Evolutionary conservation across 805 yeast genomes (phyloP).

Genomic region (Clavispora vitiphila): DNA sequence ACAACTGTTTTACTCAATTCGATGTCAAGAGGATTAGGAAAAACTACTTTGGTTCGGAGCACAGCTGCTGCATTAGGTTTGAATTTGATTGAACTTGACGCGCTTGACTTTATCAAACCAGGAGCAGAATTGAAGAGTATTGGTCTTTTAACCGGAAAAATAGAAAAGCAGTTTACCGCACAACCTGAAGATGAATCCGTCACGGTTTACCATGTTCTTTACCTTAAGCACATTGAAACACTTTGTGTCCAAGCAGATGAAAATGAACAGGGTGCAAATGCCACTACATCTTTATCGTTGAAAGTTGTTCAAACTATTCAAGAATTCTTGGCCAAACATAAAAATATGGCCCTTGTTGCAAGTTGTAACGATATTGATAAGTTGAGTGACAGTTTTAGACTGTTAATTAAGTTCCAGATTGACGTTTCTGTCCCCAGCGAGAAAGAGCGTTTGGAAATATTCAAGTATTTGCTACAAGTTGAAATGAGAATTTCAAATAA

Average conservation of each 20-base stretch:
- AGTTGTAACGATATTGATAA: slow-evolving; percentile 71
- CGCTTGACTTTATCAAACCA: slow-evolving; percentile 58
- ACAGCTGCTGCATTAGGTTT: slow-evolving; percentile 57
- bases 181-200: slow-evolving; percentile 35
- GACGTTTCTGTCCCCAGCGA: slow-evolving; percentile 76
- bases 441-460: slow-evolving; percentile 60
- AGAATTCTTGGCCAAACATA: slow-evolving; percentile 43
- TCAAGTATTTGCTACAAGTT: slow-evolving; percentile 41
- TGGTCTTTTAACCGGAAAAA: slow-evolving; percentile 70
- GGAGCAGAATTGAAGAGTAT: slow-evolving; percentile 75
- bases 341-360: slow-evolving; percentile 47
- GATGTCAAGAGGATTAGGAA: slow-evolving; percentile 73
- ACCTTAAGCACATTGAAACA: slow-evolving; percentile 69
- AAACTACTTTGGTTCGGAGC: slow-evolving; percentile 55
- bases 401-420: slow-evolving; percentile 71
- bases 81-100: slow-evolving; percentile 64
- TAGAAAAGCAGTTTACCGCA: slow-evolving; percentile 45
- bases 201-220: slow-evolving; percentile 40
- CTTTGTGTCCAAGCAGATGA: slow-evolving; percentile 64
- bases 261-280: slow-evolving; percentile 40
- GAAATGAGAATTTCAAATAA: slow-evolving; percentile 12
- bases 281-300: slow-evolving; percentile 41
- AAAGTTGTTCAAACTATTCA: slow-evolving; percentile 55
- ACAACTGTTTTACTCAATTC: slow-evolving; percentile 68
- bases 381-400: slow-evolving; percentile 60